Percentiles rank a stretch among this genome's conserved stretches.
Conservation (phyloP, 495 filamentous ascomycete genomes). For the Friedmanniomyces simplex region DNA sequence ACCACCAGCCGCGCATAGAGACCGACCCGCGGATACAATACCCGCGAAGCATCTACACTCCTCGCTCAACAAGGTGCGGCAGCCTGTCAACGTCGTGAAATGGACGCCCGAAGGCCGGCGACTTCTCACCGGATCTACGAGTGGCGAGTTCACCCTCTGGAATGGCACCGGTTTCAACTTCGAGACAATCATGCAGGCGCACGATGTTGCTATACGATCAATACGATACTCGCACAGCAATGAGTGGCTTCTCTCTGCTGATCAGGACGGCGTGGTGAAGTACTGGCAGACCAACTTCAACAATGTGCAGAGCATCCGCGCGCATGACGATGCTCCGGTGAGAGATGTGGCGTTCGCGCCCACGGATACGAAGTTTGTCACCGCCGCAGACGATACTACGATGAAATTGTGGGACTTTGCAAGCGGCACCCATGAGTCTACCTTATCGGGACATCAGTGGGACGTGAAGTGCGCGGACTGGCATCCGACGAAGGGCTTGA, state of each 20-base stretch:
- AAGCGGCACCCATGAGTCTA: conserved; percentile 67
- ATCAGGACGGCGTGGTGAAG: conserved; percentile 90
- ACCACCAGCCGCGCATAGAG: conserved; percentile 62
- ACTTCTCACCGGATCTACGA: conserved; percentile 83
- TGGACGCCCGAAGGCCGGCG: conserved; percentile 96
- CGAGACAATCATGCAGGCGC: conserved; percentile 73
- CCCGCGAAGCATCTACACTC: conserved; percentile 86
- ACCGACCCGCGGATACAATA: conserved; percentile 68
- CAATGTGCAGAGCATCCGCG: conserved; percentile 89
- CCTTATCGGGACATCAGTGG: conserved; percentile 84
- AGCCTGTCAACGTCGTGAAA: conserved; percentile 91
- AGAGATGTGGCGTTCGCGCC: conserved; percentile 88
- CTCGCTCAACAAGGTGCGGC: conserved; percentile 93
- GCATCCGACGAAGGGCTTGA: conserved; percentile 89
- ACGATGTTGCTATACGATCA: conserved; percentile 85
- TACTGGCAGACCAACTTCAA: conserved; percentile 99
- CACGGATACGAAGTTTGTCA: conserved; percentile 89
- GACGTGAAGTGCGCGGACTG: conserved; percentile 93
- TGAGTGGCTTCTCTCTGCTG: conserved; percentile 92
- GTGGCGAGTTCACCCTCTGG: conserved; percentile 96
- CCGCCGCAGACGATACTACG: conserved; percentile 84
- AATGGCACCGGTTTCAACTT: conserved; percentile 99
- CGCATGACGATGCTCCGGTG: conserved; percentile 70
- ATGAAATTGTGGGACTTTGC: conserved; percentile 96
- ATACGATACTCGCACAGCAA: conserved; percentile 84